Percentiles rank a stretch among this genome's conserved stretches.
These are phyloP conservation scores for Vigna angularis DNA, from an alignment of 306 rosid species.

Conservation along the genomic window DNA sequence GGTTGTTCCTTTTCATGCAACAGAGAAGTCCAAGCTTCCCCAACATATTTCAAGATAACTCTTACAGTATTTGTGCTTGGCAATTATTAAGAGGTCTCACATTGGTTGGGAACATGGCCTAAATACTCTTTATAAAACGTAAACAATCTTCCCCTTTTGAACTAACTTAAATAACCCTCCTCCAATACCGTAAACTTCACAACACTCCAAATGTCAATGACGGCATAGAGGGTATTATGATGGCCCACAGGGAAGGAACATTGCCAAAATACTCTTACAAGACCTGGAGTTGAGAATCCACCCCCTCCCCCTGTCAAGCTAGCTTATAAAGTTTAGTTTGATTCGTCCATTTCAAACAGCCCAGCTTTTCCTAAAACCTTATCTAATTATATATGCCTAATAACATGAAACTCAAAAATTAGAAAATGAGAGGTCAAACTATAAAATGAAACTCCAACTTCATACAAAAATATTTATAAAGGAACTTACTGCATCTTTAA, in stretches of 20 bases:
- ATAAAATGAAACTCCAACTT: constrained; percentile 17
- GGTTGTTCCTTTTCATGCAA: not conserved
- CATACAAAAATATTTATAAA: constrained; percentile 10
- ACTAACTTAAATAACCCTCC: not conserved
- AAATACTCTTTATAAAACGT: not conserved
- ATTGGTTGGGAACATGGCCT: not conserved
- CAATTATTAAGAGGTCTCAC: not conserved
- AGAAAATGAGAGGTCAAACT: constrained; percentile 36
- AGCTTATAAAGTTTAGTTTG: not conserved
- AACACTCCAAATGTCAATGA: not conserved
- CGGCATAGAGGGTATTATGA: not conserved
- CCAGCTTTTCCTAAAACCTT: not conserved
- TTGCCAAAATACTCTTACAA: not conserved
- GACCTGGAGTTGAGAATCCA: not conserved
- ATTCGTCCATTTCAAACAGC: not conserved
- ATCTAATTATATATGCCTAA: not conserved
- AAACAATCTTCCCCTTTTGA: not conserved
- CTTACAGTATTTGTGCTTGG: not conserved
- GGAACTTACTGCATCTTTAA: constrained; percentile 88
- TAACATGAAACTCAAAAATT: constrained; percentile 11
- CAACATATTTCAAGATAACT: not conserved
- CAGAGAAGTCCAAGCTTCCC: constrained; percentile 12
- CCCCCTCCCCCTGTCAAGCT: not conserved
- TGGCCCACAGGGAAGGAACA: not conserved
- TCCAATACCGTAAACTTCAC: not conserved